Conservation (phyloP, 495 filamentous ascomycete genomes). For the Neurospora discreta region DNA sequence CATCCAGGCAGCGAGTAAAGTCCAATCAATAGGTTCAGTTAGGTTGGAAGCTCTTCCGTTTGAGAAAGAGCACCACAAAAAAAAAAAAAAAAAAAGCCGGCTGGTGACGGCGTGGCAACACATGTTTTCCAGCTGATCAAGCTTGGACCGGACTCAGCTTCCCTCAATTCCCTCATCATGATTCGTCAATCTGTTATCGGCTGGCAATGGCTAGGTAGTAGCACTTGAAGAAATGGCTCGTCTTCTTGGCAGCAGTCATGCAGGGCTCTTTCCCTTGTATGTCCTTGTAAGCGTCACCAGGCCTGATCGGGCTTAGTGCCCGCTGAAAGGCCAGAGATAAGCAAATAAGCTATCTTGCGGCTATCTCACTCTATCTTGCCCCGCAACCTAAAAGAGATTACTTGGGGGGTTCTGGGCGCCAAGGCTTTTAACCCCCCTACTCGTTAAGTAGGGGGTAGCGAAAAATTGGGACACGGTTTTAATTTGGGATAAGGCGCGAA, state of each 20-base stretch:
- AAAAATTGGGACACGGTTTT: too few species aligned
- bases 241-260: background rate
- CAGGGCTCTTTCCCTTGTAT: background rate
- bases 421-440: too few species aligned
- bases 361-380: conserved; percentile 1
- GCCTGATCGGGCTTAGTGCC: background rate
- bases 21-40: too few species aligned
- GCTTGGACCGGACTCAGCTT: background rate
- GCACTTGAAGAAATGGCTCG: too few species aligned
- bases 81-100: background rate
- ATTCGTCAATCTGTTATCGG: background rate
- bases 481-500: too few species aligned
- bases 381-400: conserved; percentile 6
- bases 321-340: background rate
- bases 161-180: background rate
- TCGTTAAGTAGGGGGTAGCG: too few species aligned
- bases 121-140: background rate
- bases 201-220: too few species aligned
- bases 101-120: background rate
- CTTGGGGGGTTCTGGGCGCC: too few species aligned
- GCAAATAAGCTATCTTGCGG: conserved; percentile 4
- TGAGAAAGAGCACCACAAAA: background rate
- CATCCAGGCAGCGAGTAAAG: background rate
- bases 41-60: too few species aligned
- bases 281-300: background rate